Conservation (phyloP, 345 rosid genomes). For the Euphorbia pulcherrima region DNA sequence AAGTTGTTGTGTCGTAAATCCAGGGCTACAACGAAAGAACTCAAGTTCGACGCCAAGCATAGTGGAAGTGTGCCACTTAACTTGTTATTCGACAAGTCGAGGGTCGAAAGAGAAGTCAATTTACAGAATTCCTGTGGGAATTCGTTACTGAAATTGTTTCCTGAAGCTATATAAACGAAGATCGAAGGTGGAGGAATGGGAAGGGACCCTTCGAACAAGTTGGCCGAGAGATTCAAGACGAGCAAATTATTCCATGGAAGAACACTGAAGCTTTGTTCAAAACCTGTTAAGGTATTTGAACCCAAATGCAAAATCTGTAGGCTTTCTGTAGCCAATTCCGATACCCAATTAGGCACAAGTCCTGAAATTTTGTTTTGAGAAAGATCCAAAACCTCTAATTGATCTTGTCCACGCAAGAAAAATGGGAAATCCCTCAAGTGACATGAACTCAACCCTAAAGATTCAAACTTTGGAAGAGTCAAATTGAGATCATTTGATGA, state of each 20-base stretch:
- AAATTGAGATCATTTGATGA: too few species aligned
- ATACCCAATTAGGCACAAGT: conserved; percentile 4
- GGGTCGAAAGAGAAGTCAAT: not conserved
- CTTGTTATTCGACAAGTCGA: not conserved
- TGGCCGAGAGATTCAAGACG: not conserved
- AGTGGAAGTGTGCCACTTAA: not conserved
- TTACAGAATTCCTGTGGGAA: not conserved
- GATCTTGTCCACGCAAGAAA: conserved; percentile 13
- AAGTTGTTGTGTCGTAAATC: not conserved
- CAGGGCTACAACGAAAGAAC: not conserved
- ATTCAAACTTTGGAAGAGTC: not conserved
- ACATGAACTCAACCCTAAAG: conserved; percentile 3
- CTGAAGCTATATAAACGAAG: not conserved
- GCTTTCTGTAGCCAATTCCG: not conserved
- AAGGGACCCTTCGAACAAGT: conserved; percentile 5
- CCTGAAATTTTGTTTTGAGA: conserved; percentile 21
- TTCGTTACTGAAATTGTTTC: not conserved
- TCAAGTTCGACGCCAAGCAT: not conserved
- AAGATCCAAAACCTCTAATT: conserved; percentile 9
- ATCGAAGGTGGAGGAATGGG: conserved; percentile 4
- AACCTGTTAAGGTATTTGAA: conserved; percentile 6
- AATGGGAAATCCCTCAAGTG: conserved; percentile 21
- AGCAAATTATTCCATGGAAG: not conserved
- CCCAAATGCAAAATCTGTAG: not conserved
- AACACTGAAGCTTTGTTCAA: not conserved